Evolutionary conservation across 1,139 yeast species (phyloP), one percentile per base, ranked within the genome.

Genomic region (Chernovozyma sophiae-reginae): DNA sequence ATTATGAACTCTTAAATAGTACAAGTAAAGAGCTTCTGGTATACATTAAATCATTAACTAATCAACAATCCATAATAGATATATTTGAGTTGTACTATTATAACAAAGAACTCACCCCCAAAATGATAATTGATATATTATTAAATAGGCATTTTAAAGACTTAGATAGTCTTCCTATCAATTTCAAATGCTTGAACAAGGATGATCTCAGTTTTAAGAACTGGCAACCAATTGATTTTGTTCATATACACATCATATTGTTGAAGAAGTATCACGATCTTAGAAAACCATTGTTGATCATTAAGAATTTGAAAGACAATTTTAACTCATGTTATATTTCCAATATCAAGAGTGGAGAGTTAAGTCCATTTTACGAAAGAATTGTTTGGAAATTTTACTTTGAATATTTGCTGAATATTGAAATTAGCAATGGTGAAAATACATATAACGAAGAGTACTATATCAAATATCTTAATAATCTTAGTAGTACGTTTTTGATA

Each of bases 381-480:
- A 60, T 66, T 3, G 56, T 68, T 12, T 69, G 74, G 74, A 64
- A 60, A 42, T 68, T 65, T 43, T 56, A 61, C 41, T 65, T 67
- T 38, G 68, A 68, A 28, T 66, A 65, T 41, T 48, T 58, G 39
- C 30, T 25, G 30, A 49, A 49, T 36, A 47, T 48, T 28, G 45
- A 48, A 17, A 22, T 35, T 11, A n/a, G n/a, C n/a, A 49, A 47
- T 25, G 43, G 38, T 30, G 52, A 55, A 25, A 4, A 13, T 4
- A 16, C 15, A 12, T 16, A 26, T 12, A 26, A 16, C 12, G 68
- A 62, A 41, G 25, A 42, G 6, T 43, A 55, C 36, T 60, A 52
- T 34, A 58, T 69, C 8, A 40, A 46, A 17, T 32, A 37, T 11
- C 43, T 68, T 25, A 38, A 52, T 33, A 49, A 49, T 16, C 25